phyloP scores from a whole-genome alignment of 768 basidiomycete species.

The Daedaleopsis sinensis region DNA sequence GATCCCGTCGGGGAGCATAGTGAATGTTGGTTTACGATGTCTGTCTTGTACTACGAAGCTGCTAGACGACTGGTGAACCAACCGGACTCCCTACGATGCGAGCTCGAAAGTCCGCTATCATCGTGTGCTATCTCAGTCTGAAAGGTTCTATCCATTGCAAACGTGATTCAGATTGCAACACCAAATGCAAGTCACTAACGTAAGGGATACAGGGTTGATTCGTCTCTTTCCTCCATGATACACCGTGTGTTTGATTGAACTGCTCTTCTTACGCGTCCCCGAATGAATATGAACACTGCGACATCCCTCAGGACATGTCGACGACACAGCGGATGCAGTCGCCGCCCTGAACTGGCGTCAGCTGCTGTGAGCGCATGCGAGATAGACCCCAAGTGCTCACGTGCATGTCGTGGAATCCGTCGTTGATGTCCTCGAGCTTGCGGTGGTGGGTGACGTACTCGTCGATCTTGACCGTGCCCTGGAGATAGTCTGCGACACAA shows the following conservation, averaged over 20 bases:
- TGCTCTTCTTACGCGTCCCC: not conserved
- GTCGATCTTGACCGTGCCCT: slow-evolving; percentile 85
- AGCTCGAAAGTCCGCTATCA: no score
- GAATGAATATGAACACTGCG: not conserved
- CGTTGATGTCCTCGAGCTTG: slow-evolving; percentile 74
- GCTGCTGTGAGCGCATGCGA: not conserved
- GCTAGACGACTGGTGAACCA: no score
- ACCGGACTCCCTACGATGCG: no score
- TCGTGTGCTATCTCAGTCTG: no score
- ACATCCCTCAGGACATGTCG: slow-evolving; percentile 58
- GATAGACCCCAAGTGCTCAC: slow-evolving; percentile 56
- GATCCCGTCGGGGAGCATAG: no score
- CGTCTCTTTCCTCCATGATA: not conserved
- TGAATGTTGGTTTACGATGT: no score
- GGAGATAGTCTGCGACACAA: slow-evolving; percentile 67
- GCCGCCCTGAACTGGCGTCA: slow-evolving; percentile 53
- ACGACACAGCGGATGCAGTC: slow-evolving; percentile 96
- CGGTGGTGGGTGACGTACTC: slow-evolving; percentile 94
- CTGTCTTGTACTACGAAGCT: no score
- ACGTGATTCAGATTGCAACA: not conserved
- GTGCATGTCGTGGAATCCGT: slow-evolving; percentile 96
- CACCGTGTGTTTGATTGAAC: not conserved
- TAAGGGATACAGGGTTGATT: not conserved
- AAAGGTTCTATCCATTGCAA: no score
- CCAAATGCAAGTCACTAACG: not conserved